phyloP scores from a whole-genome alignment of 805 yeast genomes.

The Saturnispora sekii region DNA sequence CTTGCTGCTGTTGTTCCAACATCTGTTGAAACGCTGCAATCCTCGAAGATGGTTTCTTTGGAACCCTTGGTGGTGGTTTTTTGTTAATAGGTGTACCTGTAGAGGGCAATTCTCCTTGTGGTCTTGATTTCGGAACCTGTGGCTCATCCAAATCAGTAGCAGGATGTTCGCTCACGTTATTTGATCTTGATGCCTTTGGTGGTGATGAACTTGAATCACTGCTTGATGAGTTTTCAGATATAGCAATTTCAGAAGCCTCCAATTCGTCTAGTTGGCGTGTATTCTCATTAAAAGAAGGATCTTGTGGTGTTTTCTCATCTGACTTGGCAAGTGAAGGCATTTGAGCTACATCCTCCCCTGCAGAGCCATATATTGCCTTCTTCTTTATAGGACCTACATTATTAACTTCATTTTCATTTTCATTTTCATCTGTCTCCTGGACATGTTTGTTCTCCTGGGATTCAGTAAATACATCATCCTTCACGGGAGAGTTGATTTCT shows the following conservation, averaged over 20 bases:
- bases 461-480: no score
- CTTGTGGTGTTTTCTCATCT: not conserved
- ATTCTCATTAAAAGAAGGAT: not conserved
- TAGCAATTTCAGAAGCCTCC: not conserved
- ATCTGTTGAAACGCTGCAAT: slow-evolving; percentile 78
- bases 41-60: slow-evolving; percentile 67
- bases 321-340: not conserved
- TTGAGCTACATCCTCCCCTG: not conserved
- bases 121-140: slow-evolving; percentile 10
- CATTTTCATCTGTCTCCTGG: not conserved
- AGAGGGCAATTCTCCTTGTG: not conserved
- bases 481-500: no score
- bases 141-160: not conserved
- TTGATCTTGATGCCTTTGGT: not conserved
- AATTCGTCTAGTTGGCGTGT: not conserved
- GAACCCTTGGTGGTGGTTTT: slow-evolving; percentile 53
- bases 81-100: slow-evolving; percentile 4
- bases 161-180: no score
- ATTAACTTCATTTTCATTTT: slow-evolving; percentile 4
- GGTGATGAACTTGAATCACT: not conserved
- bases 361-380: not conserved
- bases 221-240: no score
- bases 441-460: not conserved
- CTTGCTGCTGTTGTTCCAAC: slow-evolving; percentile 44
- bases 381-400: slow-evolving; percentile 12